phyloP scores from a whole-genome alignment of 345 rosid species.

The Syzygium jambos region DNA sequence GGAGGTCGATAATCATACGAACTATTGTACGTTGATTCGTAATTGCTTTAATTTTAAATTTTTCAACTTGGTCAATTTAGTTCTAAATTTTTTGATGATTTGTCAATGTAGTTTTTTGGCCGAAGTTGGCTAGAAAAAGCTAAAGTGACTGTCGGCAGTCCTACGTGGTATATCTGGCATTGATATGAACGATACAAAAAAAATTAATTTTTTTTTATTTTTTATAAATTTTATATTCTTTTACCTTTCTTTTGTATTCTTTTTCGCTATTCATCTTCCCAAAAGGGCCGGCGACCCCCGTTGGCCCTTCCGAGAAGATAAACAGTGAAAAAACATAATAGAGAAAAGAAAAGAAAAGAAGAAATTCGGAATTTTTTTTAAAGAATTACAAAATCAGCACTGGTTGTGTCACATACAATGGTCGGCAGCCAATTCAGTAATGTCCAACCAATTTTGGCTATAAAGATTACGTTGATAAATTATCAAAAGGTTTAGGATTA shows the following conservation, averaged over 20 bases:
- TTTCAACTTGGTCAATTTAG: rapidly evolving
- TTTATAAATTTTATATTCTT: no score
- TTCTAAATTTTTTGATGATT: rapidly evolving
- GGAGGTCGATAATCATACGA: not conserved
- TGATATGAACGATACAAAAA: not conserved
- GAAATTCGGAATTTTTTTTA: no score
- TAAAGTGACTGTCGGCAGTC: rapidly evolving
- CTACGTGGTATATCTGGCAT: rapidly evolving
- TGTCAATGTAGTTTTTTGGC: rapidly evolving
- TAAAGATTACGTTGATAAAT: no score
- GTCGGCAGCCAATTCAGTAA: no score
- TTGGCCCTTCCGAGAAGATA: not conserved
- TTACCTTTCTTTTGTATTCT: no score
- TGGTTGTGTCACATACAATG: no score
- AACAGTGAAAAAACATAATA: not conserved
- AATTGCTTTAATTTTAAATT: no score
- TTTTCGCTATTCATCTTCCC: rapidly evolving
- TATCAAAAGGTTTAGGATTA: no score
- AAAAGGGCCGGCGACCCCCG: not conserved
- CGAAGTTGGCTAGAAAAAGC: rapidly evolving
- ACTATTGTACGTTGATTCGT: rapidly evolving
- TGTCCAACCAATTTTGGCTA: not conserved
- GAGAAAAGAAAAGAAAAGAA: not conserved
- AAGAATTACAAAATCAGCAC: no score
- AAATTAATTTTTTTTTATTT: no score